phyloP scores from a whole-genome alignment of 169 alveolate genomes.

The Eimeria praecox region DNA sequence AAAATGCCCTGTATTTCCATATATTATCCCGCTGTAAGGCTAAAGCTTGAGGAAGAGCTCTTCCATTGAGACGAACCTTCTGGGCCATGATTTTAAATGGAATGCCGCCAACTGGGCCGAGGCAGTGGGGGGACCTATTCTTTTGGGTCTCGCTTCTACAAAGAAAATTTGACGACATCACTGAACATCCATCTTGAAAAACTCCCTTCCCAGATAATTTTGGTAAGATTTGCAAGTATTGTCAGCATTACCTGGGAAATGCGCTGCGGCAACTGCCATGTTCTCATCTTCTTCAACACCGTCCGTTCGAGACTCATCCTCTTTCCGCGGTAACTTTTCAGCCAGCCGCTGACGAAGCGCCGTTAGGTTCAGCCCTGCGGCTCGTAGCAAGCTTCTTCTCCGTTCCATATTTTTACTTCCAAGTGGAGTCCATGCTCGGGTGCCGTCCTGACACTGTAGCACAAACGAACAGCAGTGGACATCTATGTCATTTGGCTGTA shows the following conservation, averaged over 20 bases:
- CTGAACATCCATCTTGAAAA: too few relatives aligned
- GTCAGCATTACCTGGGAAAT: neutral
- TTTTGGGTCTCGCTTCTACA: neutral
- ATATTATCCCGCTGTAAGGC: neutral
- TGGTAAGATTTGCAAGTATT: too few relatives aligned
- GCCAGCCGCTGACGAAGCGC: slow-evolving; percentile 37
- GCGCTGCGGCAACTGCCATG: neutral
- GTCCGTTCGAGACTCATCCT: neutral
- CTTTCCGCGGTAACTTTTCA: neutral
- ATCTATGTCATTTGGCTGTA: neutral
- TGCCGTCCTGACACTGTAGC: neutral
- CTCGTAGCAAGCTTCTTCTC: slow-evolving; percentile 5
- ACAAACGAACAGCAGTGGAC: neutral
- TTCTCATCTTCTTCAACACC: neutral
- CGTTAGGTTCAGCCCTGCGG: slow-evolving; percentile 47
- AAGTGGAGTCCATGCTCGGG: slow-evolving; percentile 54
- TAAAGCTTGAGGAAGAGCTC: neutral
- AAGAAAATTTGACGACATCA: neutral
- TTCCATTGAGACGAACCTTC: neutral
- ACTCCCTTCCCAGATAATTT: too few relatives aligned
- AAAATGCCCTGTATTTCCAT: too few relatives aligned
- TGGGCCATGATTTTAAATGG: slow-evolving; percentile 55
- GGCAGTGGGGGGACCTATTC: neutral
- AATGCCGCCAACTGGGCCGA: slow-evolving; percentile 42
- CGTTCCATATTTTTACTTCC: slow-evolving; percentile 22